These are phyloP conservation scores for Carpinus fangiana DNA, from an alignment of 306 rosid genomes.

Conservation along the genomic window DNA sequence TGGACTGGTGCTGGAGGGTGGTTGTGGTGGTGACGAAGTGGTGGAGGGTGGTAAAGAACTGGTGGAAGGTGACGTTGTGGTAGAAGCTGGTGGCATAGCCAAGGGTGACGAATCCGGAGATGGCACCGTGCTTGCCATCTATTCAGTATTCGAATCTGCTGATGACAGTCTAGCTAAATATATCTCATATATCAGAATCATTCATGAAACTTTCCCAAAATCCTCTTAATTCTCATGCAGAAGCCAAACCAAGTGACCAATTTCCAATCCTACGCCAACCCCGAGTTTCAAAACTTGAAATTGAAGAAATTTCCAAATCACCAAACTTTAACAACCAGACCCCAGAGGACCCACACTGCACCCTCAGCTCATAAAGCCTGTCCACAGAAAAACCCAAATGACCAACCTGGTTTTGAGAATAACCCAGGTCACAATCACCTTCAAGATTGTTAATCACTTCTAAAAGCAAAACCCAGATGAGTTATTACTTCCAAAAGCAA, in stretches of 20 bases:
- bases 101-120: conserved; percentile 53
- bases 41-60: conserved; percentile 18
- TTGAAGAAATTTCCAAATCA: conserved; percentile 28
- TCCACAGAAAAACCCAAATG: neutral
- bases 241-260: conserved; percentile 22
- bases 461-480: conserved; percentile 17
- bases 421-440: neutral
- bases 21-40: conserved; percentile 5
- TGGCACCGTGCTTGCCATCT: conserved; percentile 68
- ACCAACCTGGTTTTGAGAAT: conserved; percentile 1
- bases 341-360: conserved; percentile 20
- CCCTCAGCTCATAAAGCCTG: neutral
- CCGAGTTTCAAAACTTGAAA: conserved; percentile 25
- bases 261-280: conserved; percentile 21
- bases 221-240: neutral
- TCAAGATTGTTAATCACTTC: conserved; percentile 10
- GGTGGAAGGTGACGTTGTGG: conserved; percentile 19
- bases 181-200: conserved; percentile 17
- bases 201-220: conserved; percentile 17
- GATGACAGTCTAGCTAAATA: neutral
- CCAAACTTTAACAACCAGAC: conserved; percentile 36
- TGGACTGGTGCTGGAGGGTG: conserved; percentile 13
- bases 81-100: conserved; percentile 42
- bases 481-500: neutral
- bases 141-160: conserved; percentile 18